Evolutionary conservation across 371 early-diverging fungal genomes (phyloP).

Genomic region (Syncephalis plumigaleata): DNA sequence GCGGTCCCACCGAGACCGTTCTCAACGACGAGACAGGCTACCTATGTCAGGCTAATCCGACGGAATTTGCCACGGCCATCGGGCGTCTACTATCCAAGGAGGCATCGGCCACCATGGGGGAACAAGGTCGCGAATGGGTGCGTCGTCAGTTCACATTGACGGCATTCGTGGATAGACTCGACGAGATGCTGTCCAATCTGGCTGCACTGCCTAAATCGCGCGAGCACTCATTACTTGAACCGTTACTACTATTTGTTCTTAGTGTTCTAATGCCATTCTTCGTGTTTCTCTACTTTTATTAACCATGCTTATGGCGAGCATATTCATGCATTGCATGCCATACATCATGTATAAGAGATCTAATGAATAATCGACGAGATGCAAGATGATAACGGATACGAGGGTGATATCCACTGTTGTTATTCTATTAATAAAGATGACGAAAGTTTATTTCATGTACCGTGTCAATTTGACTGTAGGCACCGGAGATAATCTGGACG

Average conservation of each 20-base stretch:
- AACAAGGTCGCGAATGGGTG: slow-evolving; percentile 39
- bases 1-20: slow-evolving; percentile 75
- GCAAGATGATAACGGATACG: no score
- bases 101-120: slow-evolving; percentile 30
- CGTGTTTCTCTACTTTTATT: not conserved
- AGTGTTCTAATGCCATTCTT: no score
- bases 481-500: no score
- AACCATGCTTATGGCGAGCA: not conserved
- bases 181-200: slow-evolving; percentile 26
- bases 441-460: no score
- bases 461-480: no score
- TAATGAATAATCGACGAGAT: no score
- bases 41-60: slow-evolving; percentile 35
- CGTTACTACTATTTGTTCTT: no score
- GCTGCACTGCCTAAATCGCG: not conserved
- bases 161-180: slow-evolving; percentile 47
- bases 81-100: slow-evolving; percentile 19
- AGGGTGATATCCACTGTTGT: no score
- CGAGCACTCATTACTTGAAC: no score
- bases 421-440: no score
- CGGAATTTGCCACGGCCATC: slow-evolving; percentile 45
- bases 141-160: slow-evolving; percentile 38
- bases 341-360: no score
- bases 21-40: slow-evolving; percentile 58
- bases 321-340: not conserved